These are phyloP conservation scores for Monilinia fructigena DNA, from an alignment of 2,329 filamentous ascomycete species.

Conservation along the genomic window DNA sequence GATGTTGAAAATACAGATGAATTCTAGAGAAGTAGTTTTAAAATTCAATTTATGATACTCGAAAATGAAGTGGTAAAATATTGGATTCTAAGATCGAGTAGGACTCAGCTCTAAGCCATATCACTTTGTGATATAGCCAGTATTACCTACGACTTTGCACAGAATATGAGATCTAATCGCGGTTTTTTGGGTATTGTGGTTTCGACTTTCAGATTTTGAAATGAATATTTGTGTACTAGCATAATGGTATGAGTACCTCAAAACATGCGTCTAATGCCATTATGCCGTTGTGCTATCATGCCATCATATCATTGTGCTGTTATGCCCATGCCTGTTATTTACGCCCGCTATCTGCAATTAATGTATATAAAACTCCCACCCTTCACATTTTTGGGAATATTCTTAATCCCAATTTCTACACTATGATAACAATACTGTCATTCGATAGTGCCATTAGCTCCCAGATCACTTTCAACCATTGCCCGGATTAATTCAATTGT, in stretches of 20 bases:
- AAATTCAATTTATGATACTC: not conserved
- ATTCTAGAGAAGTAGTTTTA: too few species aligned
- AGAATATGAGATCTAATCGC: not conserved
- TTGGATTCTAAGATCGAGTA: not conserved
- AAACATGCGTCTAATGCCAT: too few species aligned
- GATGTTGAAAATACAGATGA: too few species aligned
- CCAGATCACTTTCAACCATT: conserved; percentile 48
- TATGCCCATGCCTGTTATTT: not conserved
- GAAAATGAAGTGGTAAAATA: not conserved
- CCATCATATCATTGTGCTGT: not conserved
- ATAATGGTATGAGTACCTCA: too few species aligned
- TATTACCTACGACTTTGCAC: not conserved
- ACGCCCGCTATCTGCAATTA: not conserved
- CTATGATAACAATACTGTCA: not conserved
- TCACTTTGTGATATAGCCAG: not conserved
- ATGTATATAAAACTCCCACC: not conserved
- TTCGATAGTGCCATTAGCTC: not conserved
- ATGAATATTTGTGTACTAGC: not conserved
- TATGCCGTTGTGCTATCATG: too few species aligned
- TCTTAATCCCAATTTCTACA: not conserved
- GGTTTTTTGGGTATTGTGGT: not conserved
- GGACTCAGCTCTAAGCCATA: not conserved
- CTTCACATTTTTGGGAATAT: not conserved
- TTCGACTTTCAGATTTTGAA: not conserved
- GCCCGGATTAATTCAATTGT: conserved; percentile 55